phyloP scores from a whole-genome alignment of 23 red algal species.

The Gracilaria gracilis region DNA sequence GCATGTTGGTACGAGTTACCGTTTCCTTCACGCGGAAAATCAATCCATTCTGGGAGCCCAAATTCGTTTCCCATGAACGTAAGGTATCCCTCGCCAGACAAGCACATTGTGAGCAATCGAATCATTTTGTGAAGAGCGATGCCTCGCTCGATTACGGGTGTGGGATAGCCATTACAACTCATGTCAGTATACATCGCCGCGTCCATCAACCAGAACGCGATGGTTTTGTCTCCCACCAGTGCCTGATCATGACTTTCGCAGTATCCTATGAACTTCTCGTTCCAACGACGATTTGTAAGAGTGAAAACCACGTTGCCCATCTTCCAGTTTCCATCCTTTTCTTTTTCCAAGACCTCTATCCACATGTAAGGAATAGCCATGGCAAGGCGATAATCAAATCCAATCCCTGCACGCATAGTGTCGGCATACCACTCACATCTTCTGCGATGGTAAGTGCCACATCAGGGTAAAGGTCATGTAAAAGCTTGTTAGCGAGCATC shows the following conservation, averaged over 20 bases:
- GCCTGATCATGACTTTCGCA: constrained; percentile 98
- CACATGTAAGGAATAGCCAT: constrained; percentile 99
- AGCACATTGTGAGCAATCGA: constrained; percentile 82
- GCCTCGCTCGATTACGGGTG: constrained; percentile 82
- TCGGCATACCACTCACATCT: constrained; percentile 99
- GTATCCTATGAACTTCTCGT: constrained; percentile 96
- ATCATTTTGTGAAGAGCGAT: constrained; percentile 99
- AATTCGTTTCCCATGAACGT: constrained; percentile 99
- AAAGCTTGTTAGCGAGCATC: constrained; percentile 93
- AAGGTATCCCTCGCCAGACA: constrained; percentile 97
- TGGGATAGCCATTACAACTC: constrained; percentile 69
- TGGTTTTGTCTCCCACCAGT: constrained; percentile 98
- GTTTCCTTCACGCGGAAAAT: constrained; percentile 98
- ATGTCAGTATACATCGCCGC: constrained; percentile 96
- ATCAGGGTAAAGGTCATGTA: constrained; percentile 85
- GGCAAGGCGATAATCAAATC: constrained; percentile 97
- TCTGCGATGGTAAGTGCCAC: constrained; percentile 89
- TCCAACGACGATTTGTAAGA: constrained; percentile 96
- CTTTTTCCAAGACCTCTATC: constrained; percentile 94
- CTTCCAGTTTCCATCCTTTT: constrained; percentile 97
- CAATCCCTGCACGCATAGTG: constrained; percentile 95
- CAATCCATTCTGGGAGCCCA: constrained; percentile 99
- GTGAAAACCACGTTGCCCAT: constrained; percentile 95
- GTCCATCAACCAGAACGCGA: constrained; percentile 99
- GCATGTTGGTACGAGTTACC: constrained; percentile 95